A percentile compares a stretch with the other conserved stretches of the same genome.
These are phyloP conservation scores for Phaeosphaeria sp. DNA, from an alignment of 2,329 filamentous ascomycete genomes.

Conservation along the genomic window DNA sequence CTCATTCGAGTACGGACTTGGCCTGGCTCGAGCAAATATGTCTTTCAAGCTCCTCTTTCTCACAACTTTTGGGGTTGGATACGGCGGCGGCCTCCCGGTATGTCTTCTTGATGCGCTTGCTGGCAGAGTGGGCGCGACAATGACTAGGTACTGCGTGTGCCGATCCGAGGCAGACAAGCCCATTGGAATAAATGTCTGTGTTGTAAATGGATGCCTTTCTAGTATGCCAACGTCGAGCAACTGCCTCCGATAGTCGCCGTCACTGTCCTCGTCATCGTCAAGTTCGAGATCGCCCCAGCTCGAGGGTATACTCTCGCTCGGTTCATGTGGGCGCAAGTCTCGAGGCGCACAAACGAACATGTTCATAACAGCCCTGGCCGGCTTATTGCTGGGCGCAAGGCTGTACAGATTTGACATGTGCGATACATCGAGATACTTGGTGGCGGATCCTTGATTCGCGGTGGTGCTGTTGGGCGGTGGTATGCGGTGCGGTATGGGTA, in stretches of 20 bases:
- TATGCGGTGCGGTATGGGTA: slow-evolving; percentile 57
- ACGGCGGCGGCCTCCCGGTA: slow-evolving; percentile 48
- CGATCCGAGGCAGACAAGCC: slow-evolving; percentile 58
- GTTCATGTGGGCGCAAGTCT: slow-evolving; percentile 53
- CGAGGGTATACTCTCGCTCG: slow-evolving; percentile 43
- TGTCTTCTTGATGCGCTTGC: slow-evolving; percentile 44
- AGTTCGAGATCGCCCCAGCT: slow-evolving; percentile 44
- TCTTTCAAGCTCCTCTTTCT: slow-evolving; percentile 42
- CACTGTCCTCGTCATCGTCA: slow-evolving; percentile 37
- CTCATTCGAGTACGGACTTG: slow-evolving; percentile 60
- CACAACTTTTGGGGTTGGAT: slow-evolving; percentile 47
- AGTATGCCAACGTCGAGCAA: slow-evolving; percentile 75
- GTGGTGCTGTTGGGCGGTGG: slow-evolving; percentile 58
- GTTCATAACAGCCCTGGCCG: slow-evolving; percentile 73
- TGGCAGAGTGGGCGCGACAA: slow-evolving; percentile 82
- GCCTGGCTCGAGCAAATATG: slow-evolving; percentile 51
- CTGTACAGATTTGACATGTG: slow-evolving; percentile 73
- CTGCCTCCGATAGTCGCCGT: slow-evolving; percentile 27
- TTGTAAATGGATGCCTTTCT: slow-evolving; percentile 92
- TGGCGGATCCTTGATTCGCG: slow-evolving; percentile 85
- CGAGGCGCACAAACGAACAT: slow-evolving; percentile 87
- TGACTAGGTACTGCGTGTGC: slow-evolving; percentile 73
- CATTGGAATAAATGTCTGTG: slow-evolving; percentile 89
- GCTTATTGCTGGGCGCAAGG: slow-evolving; percentile 65
- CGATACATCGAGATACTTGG: slow-evolving; percentile 86